A percentile compares a stretch with the other conserved stretches of the same genome.
These are phyloP conservation scores for Microbotryum saponariae DNA, from an alignment of 1,284 basidiomycete species.

Conservation along the genomic window DNA sequence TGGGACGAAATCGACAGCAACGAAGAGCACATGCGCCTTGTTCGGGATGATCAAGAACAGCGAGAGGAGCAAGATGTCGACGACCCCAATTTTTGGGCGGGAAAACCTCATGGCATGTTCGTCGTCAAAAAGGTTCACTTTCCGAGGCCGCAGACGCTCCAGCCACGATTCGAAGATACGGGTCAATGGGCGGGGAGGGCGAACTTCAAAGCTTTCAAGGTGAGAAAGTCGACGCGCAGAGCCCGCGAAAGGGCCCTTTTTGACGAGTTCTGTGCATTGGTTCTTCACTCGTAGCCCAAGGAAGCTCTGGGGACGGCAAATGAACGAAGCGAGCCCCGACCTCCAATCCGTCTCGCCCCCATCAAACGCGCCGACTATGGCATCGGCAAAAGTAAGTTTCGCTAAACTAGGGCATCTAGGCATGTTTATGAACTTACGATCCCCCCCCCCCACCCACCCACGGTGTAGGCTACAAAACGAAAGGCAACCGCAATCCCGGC, in stretches of 20 bases:
- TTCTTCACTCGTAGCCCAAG: neutral
- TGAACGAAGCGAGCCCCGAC: neutral
- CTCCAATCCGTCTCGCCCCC: neutral
- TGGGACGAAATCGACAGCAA: constrained; percentile 31
- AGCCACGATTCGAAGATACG: constrained; percentile 7
- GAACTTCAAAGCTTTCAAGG: constrained; percentile 30
- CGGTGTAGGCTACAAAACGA: neutral
- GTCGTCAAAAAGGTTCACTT: constrained; percentile 16
- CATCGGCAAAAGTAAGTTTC: constrained; percentile 19
- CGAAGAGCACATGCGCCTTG: constrained; percentile 16
- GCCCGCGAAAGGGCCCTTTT: neutral
- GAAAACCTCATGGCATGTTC: constrained; percentile 25
- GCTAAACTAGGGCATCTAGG: neutral
- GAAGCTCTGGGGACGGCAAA: neutral
- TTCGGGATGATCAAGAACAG: constrained; percentile 16
- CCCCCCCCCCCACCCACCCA: too few relatives aligned
- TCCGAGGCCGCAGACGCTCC: constrained; percentile 4
- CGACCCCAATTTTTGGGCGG: constrained; percentile 21
- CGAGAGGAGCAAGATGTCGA: constrained; percentile 12
- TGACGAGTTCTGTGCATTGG: neutral
- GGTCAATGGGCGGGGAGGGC: constrained; percentile 17
- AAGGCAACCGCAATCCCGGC: constrained; percentile 1
- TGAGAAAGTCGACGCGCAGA: neutral
- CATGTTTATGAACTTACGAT: too few relatives aligned
- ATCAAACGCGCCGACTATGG: constrained; percentile 23